A percentile compares a stretch with the other conserved stretches of the same genome.
These are phyloP conservation scores for Picea mariana DNA, from an alignment of 83 land plant genomes.

Conservation along the genomic window DNA sequence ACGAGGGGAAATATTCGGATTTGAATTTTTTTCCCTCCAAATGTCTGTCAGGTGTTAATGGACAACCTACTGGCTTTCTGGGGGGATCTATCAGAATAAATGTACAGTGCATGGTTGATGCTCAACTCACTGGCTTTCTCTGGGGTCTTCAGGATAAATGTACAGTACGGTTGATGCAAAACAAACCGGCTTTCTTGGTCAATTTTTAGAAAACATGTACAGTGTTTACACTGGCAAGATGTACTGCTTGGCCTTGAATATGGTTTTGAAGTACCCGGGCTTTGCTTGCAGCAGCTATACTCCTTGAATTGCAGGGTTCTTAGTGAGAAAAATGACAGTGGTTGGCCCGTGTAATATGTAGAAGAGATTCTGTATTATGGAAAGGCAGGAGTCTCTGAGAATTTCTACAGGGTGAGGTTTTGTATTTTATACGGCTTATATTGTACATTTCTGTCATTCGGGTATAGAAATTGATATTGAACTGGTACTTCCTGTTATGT, in stretches of 20 bases:
- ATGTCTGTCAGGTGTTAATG: not conserved
- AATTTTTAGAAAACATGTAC: not conserved
- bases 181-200: not conserved
- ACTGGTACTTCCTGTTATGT: not conserved
- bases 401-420: constrained; percentile 9
- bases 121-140: not conserved
- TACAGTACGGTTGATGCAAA: not conserved
- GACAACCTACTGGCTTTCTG: not conserved
- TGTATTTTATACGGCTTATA: constrained; percentile 2
- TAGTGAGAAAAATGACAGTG: not conserved
- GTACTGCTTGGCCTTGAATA: not conserved
- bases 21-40: not conserved
- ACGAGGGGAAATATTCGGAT: not conserved
- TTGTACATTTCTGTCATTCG: not conserved
- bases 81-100: not conserved
- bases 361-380: not conserved
- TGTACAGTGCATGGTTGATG: no score
- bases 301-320: not conserved
- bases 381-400: not conserved
- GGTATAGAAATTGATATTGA: not conserved
- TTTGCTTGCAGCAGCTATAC: not conserved
- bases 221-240: not conserved
- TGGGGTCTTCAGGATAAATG: not conserved
- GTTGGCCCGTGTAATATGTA: not conserved
- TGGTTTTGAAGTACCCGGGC: not conserved